These are phyloP conservation scores for Yamagishiella unicocca DNA, from an alignment of 139 green algal species.

Conservation along the genomic window DNA sequence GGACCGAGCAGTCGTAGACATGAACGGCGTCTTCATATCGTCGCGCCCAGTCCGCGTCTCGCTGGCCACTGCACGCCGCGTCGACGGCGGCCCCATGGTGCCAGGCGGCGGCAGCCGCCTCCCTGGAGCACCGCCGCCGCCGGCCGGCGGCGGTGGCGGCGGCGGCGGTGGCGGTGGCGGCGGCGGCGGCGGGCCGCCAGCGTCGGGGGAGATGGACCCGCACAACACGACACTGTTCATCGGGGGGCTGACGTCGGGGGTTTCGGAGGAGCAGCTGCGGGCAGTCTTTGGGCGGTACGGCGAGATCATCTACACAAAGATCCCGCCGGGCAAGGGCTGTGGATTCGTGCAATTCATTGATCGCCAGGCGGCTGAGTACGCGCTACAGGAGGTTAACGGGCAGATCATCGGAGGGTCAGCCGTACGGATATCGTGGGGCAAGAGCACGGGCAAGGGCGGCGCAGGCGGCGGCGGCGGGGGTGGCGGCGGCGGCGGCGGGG, in stretches of 20 bases:
- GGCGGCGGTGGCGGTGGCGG: slow-evolving; percentile 43
- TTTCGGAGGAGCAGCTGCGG: slow-evolving; percentile 86
- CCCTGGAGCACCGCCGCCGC: background rate
- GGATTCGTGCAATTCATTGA: slow-evolving; percentile 96
- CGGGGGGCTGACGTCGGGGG: slow-evolving; percentile 71
- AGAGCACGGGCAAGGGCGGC: slow-evolving; percentile 45
- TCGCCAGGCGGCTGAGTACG: slow-evolving; percentile 75
- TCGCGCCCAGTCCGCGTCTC: slow-evolving; percentile 84
- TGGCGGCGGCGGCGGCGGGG: background rate
- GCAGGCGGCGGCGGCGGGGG: slow-evolving; percentile 8
- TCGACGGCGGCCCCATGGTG: slow-evolving; percentile 5
- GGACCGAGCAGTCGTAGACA: slow-evolving; percentile 87
- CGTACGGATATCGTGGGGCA: slow-evolving; percentile 83
- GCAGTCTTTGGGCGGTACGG: slow-evolving; percentile 84
- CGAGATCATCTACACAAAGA: slow-evolving; percentile 95
- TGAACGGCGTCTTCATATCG: slow-evolving; percentile 83
- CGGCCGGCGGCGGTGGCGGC: no score
- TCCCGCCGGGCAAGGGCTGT: slow-evolving; percentile 95
- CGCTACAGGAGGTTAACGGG: slow-evolving; percentile 84
- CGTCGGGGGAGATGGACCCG: slow-evolving; percentile 74
- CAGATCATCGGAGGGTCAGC: slow-evolving; percentile 68
- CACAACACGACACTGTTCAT: slow-evolving; percentile 96
- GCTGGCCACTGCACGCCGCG: slow-evolving; percentile 73
- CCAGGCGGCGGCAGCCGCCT: slow-evolving; percentile 22
- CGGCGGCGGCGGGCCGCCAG: background rate